Base-by-base conservation (phyloP, 176 grass and related monocot genomes). In the Musa troglodytarum region DNA sequence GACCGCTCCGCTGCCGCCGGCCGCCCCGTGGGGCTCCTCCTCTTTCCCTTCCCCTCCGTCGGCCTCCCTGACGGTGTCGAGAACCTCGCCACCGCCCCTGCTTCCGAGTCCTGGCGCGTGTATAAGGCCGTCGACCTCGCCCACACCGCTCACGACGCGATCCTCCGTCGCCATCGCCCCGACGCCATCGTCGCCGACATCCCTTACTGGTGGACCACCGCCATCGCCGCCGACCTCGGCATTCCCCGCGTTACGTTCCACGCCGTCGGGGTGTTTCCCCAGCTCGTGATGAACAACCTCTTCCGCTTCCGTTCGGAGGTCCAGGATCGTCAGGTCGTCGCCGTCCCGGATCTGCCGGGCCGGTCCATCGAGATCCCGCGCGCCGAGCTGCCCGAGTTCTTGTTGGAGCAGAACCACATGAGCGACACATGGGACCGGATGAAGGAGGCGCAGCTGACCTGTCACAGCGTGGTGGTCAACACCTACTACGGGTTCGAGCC, bases 391-490 rank as follows among this genome's bases (percentile, higher is more conserved):
- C 94, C 94, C 10, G 16, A 16, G 8, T 93, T 97, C 79, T 56
- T 96, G 1, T 73, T 86, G 59, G 17, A 52, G 50, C 79, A 89
- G 7, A 76, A 92, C 61, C 81, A 88, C 52, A 77, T 97, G 66
- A 65, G 83, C 52, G 19, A 13, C 10, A 4, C 51, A 23, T 97
- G 93, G 93, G 77, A 76, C 50, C 58, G 12, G 19, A 77, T 89
- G 11, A 90, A 81, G 75, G 80, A 76, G 43, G 69, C 75, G 69
- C 90, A 97, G 77, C 68, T 93, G 34, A 72, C 64, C 0, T 74
- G 86, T 43, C 89, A 89, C 53, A 88, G 90, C 43, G 86, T 83
- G 56, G 59, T 90, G 14, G 94, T 93, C 49, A 93, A 93, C 83
- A 97, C 90, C 58, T 97, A 85, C 83, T 50, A 49, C 24, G 87